A percentile compares a stretch with the other conserved stretches of the same genome.
Evolutionary conservation across 495 filamentous ascomycete genomes (phyloP).

Genomic region (Aspergillus hancockii): DNA sequence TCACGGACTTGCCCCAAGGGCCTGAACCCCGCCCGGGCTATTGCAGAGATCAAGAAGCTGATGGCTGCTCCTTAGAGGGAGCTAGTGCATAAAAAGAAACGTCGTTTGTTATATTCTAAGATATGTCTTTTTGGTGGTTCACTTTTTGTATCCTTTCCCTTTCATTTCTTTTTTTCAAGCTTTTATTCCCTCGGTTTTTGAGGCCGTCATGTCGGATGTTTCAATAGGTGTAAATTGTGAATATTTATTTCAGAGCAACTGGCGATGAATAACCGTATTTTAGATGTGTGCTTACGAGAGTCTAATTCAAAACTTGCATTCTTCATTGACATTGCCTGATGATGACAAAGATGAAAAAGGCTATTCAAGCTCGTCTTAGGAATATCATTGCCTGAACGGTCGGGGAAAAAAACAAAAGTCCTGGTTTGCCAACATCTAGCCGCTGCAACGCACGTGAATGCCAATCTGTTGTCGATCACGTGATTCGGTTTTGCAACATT

Average conservation of each 20-base stretch:
- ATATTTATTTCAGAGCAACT: conserved; percentile 32
- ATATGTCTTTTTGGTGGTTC: conserved; percentile 23
- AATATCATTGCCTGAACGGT: no score
- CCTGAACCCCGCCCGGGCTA: conserved; percentile 89
- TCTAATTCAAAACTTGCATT: neutral
- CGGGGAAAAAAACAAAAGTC: no score
- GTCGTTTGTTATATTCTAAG: conserved; percentile 31
- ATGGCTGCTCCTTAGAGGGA: conserved; percentile 58
- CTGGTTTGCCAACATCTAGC: no score
- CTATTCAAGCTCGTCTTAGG: neutral
- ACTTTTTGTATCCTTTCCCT: conserved; percentile 21
- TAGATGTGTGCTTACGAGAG: neutral
- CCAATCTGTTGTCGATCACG: no score
- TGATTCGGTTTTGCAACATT: no score
- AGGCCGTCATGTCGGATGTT: conserved; percentile 42
- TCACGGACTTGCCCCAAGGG: conserved; percentile 96
- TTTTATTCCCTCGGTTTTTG: conserved; percentile 31
- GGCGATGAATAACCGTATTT: neutral
- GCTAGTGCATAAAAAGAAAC: conserved; percentile 31
- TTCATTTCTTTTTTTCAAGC: conserved; percentile 16
- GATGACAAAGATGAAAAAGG: neutral
- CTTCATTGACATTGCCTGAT: neutral
- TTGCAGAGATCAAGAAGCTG: conserved; percentile 98
- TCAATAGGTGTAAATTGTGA: conserved; percentile 52
- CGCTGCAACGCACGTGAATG: no score